These are phyloP conservation scores for Dothistroma septosporum DNA, from an alignment of 2,329 filamentous ascomycete species.

Conservation along the genomic window DNA sequence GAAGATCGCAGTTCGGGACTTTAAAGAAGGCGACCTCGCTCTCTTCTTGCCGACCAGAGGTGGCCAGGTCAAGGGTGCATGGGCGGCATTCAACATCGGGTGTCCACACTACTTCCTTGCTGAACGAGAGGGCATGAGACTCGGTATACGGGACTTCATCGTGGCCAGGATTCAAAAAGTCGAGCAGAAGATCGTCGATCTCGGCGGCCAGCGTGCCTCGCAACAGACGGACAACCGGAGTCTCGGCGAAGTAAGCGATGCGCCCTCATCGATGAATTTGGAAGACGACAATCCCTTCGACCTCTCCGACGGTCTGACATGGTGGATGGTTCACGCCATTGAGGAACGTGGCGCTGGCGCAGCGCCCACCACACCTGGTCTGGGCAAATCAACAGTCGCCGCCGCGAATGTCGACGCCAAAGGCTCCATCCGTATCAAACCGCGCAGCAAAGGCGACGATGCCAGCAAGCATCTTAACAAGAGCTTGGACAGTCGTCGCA, in stretches of 20 bases:
- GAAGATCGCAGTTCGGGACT: slow-evolving; percentile 92
- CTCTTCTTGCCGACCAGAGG: slow-evolving; percentile 92
- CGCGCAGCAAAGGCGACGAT: slow-evolving; percentile 41
- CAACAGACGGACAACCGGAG: slow-evolving; percentile 44
- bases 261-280: slow-evolving; percentile 43
- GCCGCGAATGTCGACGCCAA: slow-evolving; percentile 82
- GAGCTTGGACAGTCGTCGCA: slow-evolving; percentile 85
- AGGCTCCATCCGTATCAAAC: slow-evolving; percentile 55
- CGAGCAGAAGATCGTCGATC: slow-evolving; percentile 87
- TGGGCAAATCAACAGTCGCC: slow-evolving; percentile 87
- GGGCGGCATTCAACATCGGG: slow-evolving; percentile 97
- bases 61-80: slow-evolving; percentile 79
- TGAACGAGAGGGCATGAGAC: slow-evolving; percentile 82
- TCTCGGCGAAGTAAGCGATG: slow-evolving; percentile 51
- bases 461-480: slow-evolving; percentile 60
- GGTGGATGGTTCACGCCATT: slow-evolving; percentile 90
- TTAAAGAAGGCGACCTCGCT: slow-evolving; percentile 93
- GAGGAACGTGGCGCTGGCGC: slow-evolving; percentile 78
- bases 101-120: slow-evolving; percentile 96
- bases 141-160: slow-evolving; percentile 88
- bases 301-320: slow-evolving; percentile 86
- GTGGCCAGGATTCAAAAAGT: slow-evolving; percentile 87
- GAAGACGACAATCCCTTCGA: slow-evolving; percentile 98
- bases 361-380: slow-evolving; percentile 79
- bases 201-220: slow-evolving; percentile 55